Base-by-base conservation (phyloP, 768 basidiomycete genomes). In the Holtermannia corniformis region DNA sequence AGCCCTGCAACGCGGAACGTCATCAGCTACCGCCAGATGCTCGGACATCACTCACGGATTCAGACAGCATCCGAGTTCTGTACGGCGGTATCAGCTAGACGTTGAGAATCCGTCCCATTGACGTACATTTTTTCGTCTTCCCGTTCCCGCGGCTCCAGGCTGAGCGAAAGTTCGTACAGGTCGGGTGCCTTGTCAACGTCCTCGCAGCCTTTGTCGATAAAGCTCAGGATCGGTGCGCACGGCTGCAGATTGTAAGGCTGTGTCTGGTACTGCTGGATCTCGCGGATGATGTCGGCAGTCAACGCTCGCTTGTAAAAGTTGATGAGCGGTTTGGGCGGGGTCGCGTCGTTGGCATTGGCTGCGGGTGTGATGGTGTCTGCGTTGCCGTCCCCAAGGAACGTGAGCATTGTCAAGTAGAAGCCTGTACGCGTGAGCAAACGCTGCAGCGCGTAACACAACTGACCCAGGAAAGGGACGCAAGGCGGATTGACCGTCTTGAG, bases 361-460 rank as follows among this genome's bases (percentile, higher is more conserved):
- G 13, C 21, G n/a, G 16, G 5, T 43, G 12, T 32, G 49, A 52
- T 19, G 40, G 49, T 26, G 22, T 21, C 10, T 26, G 14, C 27
- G 65, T 88, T 90, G 7, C 93, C 95, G 62, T 96, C 95, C 73
- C 95, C 89, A 68, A 95, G 93, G 73, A 97, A 96, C n/a, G 91
- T 92, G 56, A 97, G 77, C 5, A 86, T 88, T 4, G 93, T 92
- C 23, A 99, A 80, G 76, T 93, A 96, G 50, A 96, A 86, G 64
- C 95, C 93, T 95, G n/a, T n/a, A 61, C 0, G n/a, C 10, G 14
- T 16, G 12, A 51, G 4, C 27, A 13, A 21, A 13, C n/a, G 20
- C 45, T 14, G 20, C 14, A 40, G 0, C 50, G 16, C 24, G 43
- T 32, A 50, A 44, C 58, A 55, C 26, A 20, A 63, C 80, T 60